Evolutionary conservation across 2,329 filamentous ascomycete genomes (phyloP), one percentile per base, ranked within the genome.

Genomic region (Dryadomyces quercus-mongolicae): DNA sequence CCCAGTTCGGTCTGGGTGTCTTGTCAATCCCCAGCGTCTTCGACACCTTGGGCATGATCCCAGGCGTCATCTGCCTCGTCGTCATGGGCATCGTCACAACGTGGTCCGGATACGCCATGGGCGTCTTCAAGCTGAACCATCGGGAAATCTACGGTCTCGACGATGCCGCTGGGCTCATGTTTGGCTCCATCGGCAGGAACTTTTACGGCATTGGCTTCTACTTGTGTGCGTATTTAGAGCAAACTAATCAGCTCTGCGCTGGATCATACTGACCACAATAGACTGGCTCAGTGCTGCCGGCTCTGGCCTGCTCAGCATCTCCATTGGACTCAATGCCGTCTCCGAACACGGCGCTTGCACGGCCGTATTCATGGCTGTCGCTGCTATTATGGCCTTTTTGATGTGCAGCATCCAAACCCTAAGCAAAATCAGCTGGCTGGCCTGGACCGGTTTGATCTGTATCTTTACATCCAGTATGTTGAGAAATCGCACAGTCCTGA

Each of bases 41-140:
- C 76, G 87, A 88, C 66, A 82, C 81, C 54, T 86, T 88, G 74
- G 88, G 88, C 69, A 85, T 85, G 59, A 87, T 92, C 61, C 88
- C 88, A 1, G 83, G 88, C 60, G 85, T 83, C 31, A 93, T 93
- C 71, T 92, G 92, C 74, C 84, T 80, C 62, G 81, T 93, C 1
- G 83, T 82, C 62, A 72, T 71, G 67, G 65, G 67, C 49, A 59
- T 65, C 42, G 60, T 70, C 25, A 71, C 70, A 56, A 70, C 67
- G 0, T 70, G 71, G 57, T 67, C 66, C 52, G 68, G 67, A 40
- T 68, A 71, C 47, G 55, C 70, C 15, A 67, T 70, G 53, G 69
- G 69, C 49, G 65, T 68, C 59, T 71, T 71, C 58, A 65, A 69
- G 34, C 68, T 68, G 56, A 55, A 59, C 5, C 68, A 71, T 40